Evolutionary conservation across 352 stramenopile species (phyloP).

Genomic region (Hyaloperonospora brassicae): DNA sequence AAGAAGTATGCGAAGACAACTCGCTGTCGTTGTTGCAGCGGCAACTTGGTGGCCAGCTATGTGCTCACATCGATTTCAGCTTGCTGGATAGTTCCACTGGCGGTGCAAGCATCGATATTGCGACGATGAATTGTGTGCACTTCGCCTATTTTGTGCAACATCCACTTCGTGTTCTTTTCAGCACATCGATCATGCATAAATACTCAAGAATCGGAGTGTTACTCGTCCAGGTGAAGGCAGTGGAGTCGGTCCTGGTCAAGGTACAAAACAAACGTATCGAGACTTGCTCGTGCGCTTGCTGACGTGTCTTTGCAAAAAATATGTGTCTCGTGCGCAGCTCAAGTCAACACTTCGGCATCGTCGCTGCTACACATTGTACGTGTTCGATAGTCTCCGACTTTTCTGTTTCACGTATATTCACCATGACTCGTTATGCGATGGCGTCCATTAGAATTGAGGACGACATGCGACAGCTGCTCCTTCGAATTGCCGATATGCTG

Average conservation of each 20-base stretch:
- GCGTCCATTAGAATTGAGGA: conserved; percentile 28
- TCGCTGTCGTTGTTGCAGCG: conserved; percentile 29
- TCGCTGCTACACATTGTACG: conserved; percentile 39
- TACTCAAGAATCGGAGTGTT: conserved; percentile 52
- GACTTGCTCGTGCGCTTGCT: not conserved
- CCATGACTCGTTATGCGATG: conserved; percentile 1
- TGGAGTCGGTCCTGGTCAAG: conserved; percentile 49
- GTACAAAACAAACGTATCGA: conserved; percentile 15
- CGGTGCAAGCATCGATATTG: conserved; percentile 40
- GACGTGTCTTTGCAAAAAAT: not conserved
- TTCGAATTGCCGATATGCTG: conserved; percentile 64
- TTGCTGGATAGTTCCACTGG: conserved; percentile 32
- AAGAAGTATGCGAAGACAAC: conserved; percentile 40
- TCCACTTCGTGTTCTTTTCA: conserved; percentile 58
- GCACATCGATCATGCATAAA: conserved; percentile 43
- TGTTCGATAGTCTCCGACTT: not conserved
- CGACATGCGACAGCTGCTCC: conserved; percentile 32
- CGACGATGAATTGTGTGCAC: conserved; percentile 46
- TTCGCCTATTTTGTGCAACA: conserved; percentile 45
- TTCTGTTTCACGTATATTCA: not conserved
- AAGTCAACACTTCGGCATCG: conserved; percentile 49
- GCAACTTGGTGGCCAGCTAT: conserved; percentile 37
- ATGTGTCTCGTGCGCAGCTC: conserved; percentile 28
- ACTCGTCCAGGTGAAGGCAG: conserved; percentile 57
- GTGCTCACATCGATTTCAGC: conserved; percentile 42